phyloP scores from a whole-genome alignment of 805 yeast genomes.

The Jamesozyma jinghongensis region DNA sequence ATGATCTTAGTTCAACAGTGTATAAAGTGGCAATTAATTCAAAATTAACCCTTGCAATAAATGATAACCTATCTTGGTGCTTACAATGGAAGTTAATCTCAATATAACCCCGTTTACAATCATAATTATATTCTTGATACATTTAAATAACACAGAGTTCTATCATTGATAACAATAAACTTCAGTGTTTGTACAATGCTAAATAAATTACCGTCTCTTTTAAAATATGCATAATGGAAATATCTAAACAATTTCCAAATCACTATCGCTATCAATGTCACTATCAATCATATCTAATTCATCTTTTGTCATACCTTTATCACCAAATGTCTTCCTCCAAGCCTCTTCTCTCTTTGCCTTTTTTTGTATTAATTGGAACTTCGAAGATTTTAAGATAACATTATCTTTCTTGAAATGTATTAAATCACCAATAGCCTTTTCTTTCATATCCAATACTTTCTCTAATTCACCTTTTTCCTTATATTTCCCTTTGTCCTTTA shows the following conservation, averaged over 20 bases:
- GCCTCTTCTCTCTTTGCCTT: slow-evolving; percentile 23
- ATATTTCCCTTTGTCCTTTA: neutral
- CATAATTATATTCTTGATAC: neutral
- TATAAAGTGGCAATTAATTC: slow-evolving; percentile 6
- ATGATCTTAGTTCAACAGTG: neutral
- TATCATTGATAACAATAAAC: no score
- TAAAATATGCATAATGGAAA: neutral
- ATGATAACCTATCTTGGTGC: slow-evolving; percentile 6
- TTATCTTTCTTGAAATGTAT: slow-evolving; percentile 28
- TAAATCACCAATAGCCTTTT: slow-evolving; percentile 18
- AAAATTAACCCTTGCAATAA: slow-evolving; percentile 2
- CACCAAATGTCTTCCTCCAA: slow-evolving; percentile 24
- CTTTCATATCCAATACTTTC: neutral
- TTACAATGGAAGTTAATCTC: slow-evolving; percentile 9
- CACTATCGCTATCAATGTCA: slow-evolving; percentile 23
- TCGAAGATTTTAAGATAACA: slow-evolving; percentile 29
- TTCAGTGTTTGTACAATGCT: neutral
- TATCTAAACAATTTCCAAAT: slow-evolving; percentile 25
- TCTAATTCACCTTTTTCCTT: neutral
- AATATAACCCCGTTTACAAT: neutral
- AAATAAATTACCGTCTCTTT: neutral
- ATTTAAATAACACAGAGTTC: no score
- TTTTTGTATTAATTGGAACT: slow-evolving; percentile 23
- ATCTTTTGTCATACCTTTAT: slow-evolving; percentile 1
- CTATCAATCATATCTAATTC: no score